Evolutionary conservation across 805 yeast genomes (phyloP), one percentile per base, ranked within the genome.

Genomic region (Zygotorulaspora sp.): DNA sequence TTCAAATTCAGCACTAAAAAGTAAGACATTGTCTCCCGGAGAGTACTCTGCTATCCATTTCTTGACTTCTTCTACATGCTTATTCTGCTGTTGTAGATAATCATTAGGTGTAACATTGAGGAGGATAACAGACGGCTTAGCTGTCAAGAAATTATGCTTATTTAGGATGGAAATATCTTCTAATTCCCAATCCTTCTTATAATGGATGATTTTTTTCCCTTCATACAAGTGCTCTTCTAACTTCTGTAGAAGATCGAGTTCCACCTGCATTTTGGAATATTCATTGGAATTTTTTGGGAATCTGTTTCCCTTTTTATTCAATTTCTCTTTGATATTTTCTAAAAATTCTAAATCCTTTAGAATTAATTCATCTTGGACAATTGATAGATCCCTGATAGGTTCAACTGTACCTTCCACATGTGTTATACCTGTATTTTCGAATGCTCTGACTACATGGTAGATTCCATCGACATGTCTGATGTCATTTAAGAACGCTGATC

Each of bases 121-220:
- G 32, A 88, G 59, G 45, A 80, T 80, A 11, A 87, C 75, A 2
- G 89, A 78, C n/a, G 96, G 96, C 57, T 88, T 88, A 3, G 95
- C 88, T 1, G 96, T 87, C 34, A 88, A 63, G 35, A 88, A 74
- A 51, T 78, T 80, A 67, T 84, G 75, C 24, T 74, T 70, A 62
- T 84, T 85, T 38, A 86, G 72, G 33, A 80, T 67, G 19, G 73
- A 77, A 29, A 80, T 75, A 51, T 87, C 92, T 18, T 73, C 74
- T 20, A 69, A 66, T 12, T 73, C 66, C 87, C 92, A 84, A 4
- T 57, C 57, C 35, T 74, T 69, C 35, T 79, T 77, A 30, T 81
- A 76, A 71, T 49, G 75, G 66, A 22, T 85, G 82, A 40, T 72
- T 68, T 52, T 85, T 38, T 45, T 50, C 2, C 65, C 65, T 35